Conservation (phyloP, 2,329 filamentous ascomycete genomes). For the Colletotrichum karsti region DNA sequence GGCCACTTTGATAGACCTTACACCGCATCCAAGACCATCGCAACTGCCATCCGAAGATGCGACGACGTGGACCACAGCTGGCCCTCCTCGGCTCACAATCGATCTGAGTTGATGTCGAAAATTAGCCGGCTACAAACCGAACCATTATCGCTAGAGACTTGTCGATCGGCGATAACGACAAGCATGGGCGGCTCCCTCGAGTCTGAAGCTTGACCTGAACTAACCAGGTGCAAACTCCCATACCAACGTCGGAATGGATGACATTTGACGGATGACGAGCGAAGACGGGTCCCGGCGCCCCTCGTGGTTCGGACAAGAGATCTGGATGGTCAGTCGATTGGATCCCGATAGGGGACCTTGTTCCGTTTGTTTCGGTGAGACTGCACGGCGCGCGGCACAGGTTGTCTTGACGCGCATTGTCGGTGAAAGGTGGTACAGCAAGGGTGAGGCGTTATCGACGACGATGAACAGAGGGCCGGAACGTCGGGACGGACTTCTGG, state of each 20-base stretch:
- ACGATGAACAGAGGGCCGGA: slow-evolving; percentile 1
- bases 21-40: neutral
- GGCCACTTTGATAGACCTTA: neutral
- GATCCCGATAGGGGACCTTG: slow-evolving; percentile 11
- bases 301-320: slow-evolving; percentile 16
- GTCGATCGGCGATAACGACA: neutral
- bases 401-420: neutral
- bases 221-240: neutral
- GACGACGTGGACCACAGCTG: neutral
- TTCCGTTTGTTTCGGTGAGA: slow-evolving; percentile 17
- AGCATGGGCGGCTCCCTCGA: neutral
- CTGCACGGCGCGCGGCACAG: slow-evolving; percentile 8
- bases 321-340: slow-evolving; percentile 19
- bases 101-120: neutral
- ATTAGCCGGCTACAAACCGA: neutral
- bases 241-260: neutral
- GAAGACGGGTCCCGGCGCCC: neutral
- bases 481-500: slow-evolving; percentile 6
- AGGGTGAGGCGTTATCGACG: slow-evolving; percentile 5
- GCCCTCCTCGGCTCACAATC: neutral
- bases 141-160: neutral
- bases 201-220: neutral
- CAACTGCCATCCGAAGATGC: neutral
- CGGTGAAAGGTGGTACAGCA: slow-evolving; percentile 8
- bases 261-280: slow-evolving; percentile 17